Evolutionary conservation across 1,139 yeast genomes (phyloP).

Genomic region (Blastobotrys serpentis): DNA sequence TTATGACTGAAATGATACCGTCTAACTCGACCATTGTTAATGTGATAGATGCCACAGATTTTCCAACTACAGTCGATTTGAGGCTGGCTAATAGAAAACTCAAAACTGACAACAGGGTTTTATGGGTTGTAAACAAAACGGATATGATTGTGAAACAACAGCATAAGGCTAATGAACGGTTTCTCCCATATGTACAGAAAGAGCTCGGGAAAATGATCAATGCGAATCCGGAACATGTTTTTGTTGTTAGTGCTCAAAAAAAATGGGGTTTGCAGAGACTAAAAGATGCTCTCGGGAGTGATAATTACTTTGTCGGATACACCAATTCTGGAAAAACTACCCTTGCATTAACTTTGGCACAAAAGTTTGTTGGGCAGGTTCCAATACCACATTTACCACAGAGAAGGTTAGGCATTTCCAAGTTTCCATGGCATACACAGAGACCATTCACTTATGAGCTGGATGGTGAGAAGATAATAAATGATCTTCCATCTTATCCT

Average conservation of each 20-base stretch:
- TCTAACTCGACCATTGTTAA: conserved; percentile 52
- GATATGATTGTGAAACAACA: conserved; percentile 51
- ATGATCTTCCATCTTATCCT: conserved; percentile 29
- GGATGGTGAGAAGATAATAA: conserved; percentile 21
- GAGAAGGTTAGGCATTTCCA: conserved; percentile 14
- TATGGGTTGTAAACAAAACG: conserved; percentile 57
- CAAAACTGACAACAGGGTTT: conserved; percentile 36
- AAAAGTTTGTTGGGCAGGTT: conserved; percentile 17
- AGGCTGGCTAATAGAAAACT: conserved; percentile 38
- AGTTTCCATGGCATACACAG: conserved; percentile 30
- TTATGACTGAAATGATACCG: conserved; percentile 47
- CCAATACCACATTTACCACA: conserved; percentile 10
- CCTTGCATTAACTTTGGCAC: conserved; percentile 34
- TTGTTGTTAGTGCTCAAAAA: conserved; percentile 49
- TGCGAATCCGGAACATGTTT: conserved; percentile 48
- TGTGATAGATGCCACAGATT: conserved; percentile 64
- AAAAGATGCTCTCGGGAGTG: conserved; percentile 41
- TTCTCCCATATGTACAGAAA: conserved; percentile 47
- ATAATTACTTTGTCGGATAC: conserved; percentile 64
- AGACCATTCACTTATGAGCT: conserved; percentile 23
- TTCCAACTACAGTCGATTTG: conserved; percentile 59
- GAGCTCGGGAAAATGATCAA: conserved; percentile 45
- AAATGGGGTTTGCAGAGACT: conserved; percentile 53
- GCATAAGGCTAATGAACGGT: conserved; percentile 41
- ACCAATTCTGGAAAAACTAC: conserved; percentile 79